Percentiles rank a stretch among this genome's conserved stretches.
phyloP scores from a whole-genome alignment of 1,284 basidiomycete species.

The Austroboletus niveus region DNA sequence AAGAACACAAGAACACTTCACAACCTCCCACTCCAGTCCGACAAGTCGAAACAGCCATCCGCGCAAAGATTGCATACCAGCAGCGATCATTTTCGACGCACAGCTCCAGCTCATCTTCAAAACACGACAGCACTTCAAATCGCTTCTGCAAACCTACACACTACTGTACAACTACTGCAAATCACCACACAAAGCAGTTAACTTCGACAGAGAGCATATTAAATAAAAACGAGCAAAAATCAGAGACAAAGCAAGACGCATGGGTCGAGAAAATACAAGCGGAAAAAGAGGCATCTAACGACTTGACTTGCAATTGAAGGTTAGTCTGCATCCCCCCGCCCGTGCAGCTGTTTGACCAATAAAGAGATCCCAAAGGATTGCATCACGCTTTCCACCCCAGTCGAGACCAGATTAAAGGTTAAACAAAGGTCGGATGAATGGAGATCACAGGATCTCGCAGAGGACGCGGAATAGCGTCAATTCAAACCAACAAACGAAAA shows the following conservation, averaged over 20 bases:
- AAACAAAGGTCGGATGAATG: conserved; percentile 34
- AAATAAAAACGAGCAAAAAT: background rate
- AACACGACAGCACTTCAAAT: too few species aligned
- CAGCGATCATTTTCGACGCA: too few species aligned
- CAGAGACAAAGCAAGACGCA: background rate
- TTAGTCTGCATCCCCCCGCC: conserved; percentile 20
- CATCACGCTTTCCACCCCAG: conserved; percentile 14
- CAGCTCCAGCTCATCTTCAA: too few species aligned
- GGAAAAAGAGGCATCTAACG: background rate
- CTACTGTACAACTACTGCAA: too few species aligned
- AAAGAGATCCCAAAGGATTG: conserved; percentile 41
- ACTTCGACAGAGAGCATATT: too few species aligned
- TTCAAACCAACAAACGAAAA: conserved; percentile 17
- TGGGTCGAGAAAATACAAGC: background rate
- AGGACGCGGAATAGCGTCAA: conserved; percentile 29
- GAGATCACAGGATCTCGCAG: conserved; percentile 19
- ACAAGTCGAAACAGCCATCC: too few species aligned
- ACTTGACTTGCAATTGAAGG: conserved; percentile 19
- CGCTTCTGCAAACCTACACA: too few species aligned
- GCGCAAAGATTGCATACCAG: too few species aligned
- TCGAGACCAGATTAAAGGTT: conserved; percentile 44
- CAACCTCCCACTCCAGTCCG: too few species aligned
- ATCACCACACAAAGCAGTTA: too few species aligned
- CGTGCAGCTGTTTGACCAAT: conserved; percentile 42
- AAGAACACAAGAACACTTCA: background rate